Conservation (phyloP, 805 yeast species). For the Myxozyma melibiosi region DNA sequence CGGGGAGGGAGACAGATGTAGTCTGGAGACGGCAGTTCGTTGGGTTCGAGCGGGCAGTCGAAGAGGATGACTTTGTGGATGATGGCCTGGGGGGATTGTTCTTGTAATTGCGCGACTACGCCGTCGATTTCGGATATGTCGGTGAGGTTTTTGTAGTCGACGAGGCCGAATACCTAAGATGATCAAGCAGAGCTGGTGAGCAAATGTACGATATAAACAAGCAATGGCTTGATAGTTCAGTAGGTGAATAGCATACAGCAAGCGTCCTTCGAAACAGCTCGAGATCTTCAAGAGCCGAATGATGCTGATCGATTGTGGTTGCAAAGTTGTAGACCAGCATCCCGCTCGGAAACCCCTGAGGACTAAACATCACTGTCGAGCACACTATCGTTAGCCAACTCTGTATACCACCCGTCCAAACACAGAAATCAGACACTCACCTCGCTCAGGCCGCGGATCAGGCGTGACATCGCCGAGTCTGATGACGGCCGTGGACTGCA, state of each 20-base stretch:
- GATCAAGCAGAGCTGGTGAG: neutral
- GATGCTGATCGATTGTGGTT: constrained; percentile 53
- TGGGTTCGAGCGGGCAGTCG: constrained; percentile 43
- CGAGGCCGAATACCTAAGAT: constrained; percentile 49
- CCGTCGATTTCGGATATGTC: constrained; percentile 37
- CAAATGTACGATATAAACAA: no score
- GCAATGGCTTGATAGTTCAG: no score
- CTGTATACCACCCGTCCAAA: neutral
- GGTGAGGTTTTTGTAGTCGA: constrained; percentile 39
- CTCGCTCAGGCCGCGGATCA: constrained; percentile 49
- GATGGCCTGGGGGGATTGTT: constrained; percentile 54
- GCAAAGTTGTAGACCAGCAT: constrained; percentile 61
- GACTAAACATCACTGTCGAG: constrained; percentile 59
- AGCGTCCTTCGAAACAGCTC: constrained; percentile 86
- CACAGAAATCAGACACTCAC: constrained; percentile 28
- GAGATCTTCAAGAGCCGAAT: constrained; percentile 75
- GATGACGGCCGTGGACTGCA: constrained; percentile 60
- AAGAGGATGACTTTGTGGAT: constrained; percentile 60
- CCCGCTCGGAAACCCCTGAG: constrained; percentile 84
- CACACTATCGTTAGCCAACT: neutral
- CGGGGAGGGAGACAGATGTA: constrained; percentile 29
- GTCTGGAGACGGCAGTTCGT: constrained; percentile 23
- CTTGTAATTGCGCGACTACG: constrained; percentile 48
- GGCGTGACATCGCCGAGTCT: constrained; percentile 77
- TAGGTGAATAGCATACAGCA: constrained; percentile 52